These are phyloP conservation scores for Euclidium syriacum DNA, from an alignment of 345 rosid species.

Conservation along the genomic window DNA sequence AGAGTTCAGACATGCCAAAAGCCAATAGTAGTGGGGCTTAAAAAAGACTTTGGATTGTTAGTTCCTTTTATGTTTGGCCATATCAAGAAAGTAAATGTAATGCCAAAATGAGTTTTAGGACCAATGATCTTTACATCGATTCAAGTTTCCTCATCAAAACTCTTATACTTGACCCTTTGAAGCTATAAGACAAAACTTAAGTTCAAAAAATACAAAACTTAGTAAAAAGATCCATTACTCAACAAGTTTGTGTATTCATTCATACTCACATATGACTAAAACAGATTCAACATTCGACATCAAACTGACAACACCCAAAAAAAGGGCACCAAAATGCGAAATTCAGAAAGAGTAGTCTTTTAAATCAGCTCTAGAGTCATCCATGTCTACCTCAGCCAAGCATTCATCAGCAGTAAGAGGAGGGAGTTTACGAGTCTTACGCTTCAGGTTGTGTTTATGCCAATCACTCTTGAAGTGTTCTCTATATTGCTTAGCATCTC, in stretches of 20 bases:
- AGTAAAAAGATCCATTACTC: no score
- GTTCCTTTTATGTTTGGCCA: no score
- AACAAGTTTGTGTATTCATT: neutral
- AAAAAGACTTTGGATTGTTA: no score
- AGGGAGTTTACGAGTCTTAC: slow-evolving; percentile 80
- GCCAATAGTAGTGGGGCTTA: no score
- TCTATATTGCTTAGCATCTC: slow-evolving; percentile 77
- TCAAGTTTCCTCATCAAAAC: no score
- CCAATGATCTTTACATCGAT: no score
- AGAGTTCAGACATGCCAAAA: no score
- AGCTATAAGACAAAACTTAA: no score
- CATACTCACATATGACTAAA: slow-evolving; percentile 3
- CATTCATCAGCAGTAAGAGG: slow-evolving; percentile 81
- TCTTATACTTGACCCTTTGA: no score
- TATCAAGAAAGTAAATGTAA: no score
- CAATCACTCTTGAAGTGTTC: slow-evolving; percentile 92
- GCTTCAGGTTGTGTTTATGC: slow-evolving; percentile 94
- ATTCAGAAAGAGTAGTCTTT: slow-evolving; percentile 90
- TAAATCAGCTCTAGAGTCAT: slow-evolving; percentile 62
- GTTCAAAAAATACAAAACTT: no score
- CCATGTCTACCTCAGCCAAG: slow-evolving; percentile 59
- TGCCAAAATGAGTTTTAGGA: no score
- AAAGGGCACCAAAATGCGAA: neutral
- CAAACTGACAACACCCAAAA: neutral
- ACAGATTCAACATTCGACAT: neutral